These are phyloP conservation scores for Monosporascus sp. DNA, from an alignment of 2,329 filamentous ascomycete genomes.

Conservation along the genomic window DNA sequence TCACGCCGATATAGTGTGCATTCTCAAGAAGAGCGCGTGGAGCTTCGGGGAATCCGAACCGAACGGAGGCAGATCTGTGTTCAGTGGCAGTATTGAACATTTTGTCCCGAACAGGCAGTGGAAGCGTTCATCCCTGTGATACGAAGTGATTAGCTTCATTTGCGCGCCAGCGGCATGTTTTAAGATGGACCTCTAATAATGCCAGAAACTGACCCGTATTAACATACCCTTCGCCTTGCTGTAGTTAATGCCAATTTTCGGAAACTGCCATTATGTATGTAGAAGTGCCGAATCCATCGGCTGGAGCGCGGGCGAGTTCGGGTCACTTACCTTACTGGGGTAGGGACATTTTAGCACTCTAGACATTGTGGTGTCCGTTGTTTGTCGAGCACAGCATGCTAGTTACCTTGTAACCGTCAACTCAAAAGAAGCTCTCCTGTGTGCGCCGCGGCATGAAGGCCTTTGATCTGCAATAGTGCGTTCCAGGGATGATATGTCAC, in stretches of 20 bases:
- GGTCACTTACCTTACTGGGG: no score
- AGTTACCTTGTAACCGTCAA: no score
- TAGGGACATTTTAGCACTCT: no score
- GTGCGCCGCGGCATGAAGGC: no score
- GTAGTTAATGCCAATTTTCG: no score
- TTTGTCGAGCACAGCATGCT: no score
- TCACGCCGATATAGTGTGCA: neutral
- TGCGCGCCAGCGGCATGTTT: neutral
- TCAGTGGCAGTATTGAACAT: neutral
- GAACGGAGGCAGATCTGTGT: neutral
- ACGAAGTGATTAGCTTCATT: neutral
- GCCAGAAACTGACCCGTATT: neutral
- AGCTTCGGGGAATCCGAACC: neutral
- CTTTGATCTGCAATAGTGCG: neutral
- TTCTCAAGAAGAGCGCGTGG: neutral
- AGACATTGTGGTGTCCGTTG: no score
- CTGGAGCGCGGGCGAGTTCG: no score
- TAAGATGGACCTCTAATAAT: neutral
- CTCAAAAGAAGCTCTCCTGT: no score
- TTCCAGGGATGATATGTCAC: neutral
- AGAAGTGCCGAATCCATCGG: no score
- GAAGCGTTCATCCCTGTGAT: neutral
- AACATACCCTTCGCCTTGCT: no score
- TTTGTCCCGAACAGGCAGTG: neutral
- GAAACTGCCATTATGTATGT: no score